Conservation (phyloP, 1,139 yeast species). For the Suhomyces wounanorum region DNA sequence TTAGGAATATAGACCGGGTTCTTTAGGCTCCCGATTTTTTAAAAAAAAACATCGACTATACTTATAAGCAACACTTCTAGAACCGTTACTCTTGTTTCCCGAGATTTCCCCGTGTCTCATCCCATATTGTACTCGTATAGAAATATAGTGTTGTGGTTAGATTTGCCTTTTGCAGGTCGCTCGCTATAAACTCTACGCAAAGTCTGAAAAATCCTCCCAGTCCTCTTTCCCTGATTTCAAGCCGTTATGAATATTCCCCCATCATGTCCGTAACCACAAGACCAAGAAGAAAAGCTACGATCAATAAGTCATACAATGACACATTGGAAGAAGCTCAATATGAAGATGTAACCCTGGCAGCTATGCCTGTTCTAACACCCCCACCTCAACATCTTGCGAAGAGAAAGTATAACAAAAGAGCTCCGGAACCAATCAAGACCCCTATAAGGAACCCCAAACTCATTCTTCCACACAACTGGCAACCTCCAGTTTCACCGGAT, state of each 20-base stretch:
- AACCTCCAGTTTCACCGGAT: slow-evolving; percentile 30
- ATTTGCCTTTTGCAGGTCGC: background rate
- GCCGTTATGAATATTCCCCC: slow-evolving; percentile 3
- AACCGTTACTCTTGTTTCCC: too few species aligned
- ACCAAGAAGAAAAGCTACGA: slow-evolving; percentile 50
- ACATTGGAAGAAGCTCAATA: slow-evolving; percentile 36
- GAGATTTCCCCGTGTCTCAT: too few species aligned
- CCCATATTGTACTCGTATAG: background rate
- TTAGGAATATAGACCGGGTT: background rate
- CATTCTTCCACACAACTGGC: slow-evolving; percentile 44
- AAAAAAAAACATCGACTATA: background rate
- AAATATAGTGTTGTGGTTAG: background rate
- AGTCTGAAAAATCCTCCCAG: slow-evolving; percentile 3
- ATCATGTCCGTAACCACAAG: slow-evolving; percentile 29
- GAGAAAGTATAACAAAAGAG: slow-evolving; percentile 9
- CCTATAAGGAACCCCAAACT: slow-evolving; percentile 7
- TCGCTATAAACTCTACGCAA: background rate
- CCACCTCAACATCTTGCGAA: slow-evolving; percentile 4
- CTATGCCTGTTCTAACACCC: background rate
- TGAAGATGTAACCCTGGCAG: slow-evolving; percentile 23
- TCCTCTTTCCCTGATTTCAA: background rate
- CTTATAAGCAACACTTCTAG: too few species aligned
- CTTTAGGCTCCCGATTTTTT: too few species aligned
- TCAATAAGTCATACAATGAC: slow-evolving; percentile 46
- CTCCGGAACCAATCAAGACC: slow-evolving; percentile 2